These are phyloP conservation scores for Dothideomycetidae sp. DNA, from an alignment of 2,329 filamentous ascomycete genomes.

Conservation along the genomic window DNA sequence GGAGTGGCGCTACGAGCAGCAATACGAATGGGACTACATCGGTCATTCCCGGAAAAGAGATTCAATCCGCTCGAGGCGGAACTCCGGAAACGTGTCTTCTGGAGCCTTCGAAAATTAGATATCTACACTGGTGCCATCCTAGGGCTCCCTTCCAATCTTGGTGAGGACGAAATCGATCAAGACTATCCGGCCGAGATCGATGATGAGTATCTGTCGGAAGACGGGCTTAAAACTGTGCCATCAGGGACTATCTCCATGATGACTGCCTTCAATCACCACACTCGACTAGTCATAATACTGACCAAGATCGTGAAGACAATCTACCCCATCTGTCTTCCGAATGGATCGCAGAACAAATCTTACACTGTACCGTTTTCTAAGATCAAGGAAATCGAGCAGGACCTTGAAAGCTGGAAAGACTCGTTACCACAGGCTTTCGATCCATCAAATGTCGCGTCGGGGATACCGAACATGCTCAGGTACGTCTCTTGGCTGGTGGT, in stretches of 20 bases:
- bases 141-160: conserved; percentile 34
- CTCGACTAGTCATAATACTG: conserved; percentile 41
- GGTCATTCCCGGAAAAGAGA: conserved; percentile 19
- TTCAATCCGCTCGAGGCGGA: conserved; percentile 37
- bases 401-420: conserved; percentile 49
- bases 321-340: conserved; percentile 40
- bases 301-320: conserved; percentile 49
- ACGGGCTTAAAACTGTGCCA: conserved; percentile 39
- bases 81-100: conserved; percentile 37
- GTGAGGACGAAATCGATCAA: conserved; percentile 37
- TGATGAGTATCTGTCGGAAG: conserved; percentile 37
- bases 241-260: conserved; percentile 41
- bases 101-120: conserved; percentile 38
- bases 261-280: conserved; percentile 47
- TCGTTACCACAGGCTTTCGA: conserved; percentile 60
- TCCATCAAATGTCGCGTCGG: conserved; percentile 63
- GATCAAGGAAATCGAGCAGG: conserved; percentile 49
- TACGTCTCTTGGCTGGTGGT: no score
- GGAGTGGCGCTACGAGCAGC: conserved; percentile 37
- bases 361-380: conserved; percentile 50
- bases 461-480: conserved; percentile 64
- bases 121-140: conserved; percentile 39
- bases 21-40: conserved; percentile 37
- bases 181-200: conserved; percentile 34
- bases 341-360: conserved; percentile 31